Conservation (phyloP, 2,329 filamentous ascomycete species). For the Diaporthe aspalathi region DNA sequence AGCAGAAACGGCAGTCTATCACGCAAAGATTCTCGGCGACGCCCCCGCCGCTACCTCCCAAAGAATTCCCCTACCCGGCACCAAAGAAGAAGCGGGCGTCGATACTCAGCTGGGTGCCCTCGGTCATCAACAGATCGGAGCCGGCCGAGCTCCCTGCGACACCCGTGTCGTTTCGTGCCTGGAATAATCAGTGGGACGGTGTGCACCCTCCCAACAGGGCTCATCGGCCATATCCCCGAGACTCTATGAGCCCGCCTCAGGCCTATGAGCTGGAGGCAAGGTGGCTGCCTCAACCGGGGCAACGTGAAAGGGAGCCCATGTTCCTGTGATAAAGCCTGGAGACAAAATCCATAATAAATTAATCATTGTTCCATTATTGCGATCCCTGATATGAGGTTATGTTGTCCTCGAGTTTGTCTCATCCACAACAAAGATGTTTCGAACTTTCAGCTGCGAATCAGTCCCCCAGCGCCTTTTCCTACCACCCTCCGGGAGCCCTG, state of each 20-base stretch:
- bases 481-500: neutral
- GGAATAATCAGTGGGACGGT: slow-evolving; percentile 28
- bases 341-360: slow-evolving; percentile 25
- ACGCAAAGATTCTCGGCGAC: slow-evolving; percentile 21
- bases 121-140: slow-evolving; percentile 33
- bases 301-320: slow-evolving; percentile 4
- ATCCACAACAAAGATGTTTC: slow-evolving; percentile 23
- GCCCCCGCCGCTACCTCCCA: slow-evolving; percentile 36
- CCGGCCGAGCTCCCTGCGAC: slow-evolving; percentile 38
- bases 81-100: slow-evolving; percentile 37
- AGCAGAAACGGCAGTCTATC: slow-evolving; percentile 9
- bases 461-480: neutral
- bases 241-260: slow-evolving; percentile 6
- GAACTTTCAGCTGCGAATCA: neutral
- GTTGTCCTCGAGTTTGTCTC: neutral
- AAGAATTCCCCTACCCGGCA: slow-evolving; percentile 21
- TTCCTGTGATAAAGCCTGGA: neutral
- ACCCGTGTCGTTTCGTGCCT: slow-evolving; percentile 30
- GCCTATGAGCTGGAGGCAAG: slow-evolving; percentile 36
- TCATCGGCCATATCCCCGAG: slow-evolving; percentile 27
- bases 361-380: slow-evolving; percentile 26
- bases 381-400: slow-evolving; percentile 1
- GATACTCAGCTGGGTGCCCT: slow-evolving; percentile 36
- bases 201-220: slow-evolving; percentile 27
- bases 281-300: slow-evolving; percentile 32